These are phyloP conservation scores for Casuarina cunninghamiana DNA, from an alignment of 306 rosid genomes.

Conservation along the genomic window DNA sequence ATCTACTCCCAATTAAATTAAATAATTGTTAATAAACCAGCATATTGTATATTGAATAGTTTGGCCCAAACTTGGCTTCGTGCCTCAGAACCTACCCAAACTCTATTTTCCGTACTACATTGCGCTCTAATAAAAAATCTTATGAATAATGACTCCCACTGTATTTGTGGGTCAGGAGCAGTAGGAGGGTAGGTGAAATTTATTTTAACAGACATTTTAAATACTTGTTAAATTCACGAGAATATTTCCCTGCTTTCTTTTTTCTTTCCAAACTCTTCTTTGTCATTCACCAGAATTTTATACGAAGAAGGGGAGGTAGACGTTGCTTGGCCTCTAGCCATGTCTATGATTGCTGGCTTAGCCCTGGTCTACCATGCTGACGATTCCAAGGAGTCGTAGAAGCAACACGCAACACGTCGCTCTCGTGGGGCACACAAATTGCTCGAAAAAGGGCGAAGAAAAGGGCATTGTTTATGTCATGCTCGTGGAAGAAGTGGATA, in stretches of 20 bases:
- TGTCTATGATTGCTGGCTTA: not conserved
- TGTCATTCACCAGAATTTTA: not conserved
- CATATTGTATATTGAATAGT: no score
- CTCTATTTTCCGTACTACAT: no score
- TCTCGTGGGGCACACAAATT: constrained; percentile 7
- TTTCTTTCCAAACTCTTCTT: not conserved
- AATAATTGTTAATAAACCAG: no score
- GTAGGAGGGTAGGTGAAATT: not conserved
- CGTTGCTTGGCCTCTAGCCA: not conserved
- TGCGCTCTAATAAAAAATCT: no score
- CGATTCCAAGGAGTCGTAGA: not conserved
- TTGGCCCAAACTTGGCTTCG: no score
- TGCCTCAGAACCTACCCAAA: no score
- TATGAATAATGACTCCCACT: not conserved
- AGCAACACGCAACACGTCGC: not conserved
- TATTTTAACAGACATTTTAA: not conserved
- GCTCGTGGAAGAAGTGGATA: not conserved
- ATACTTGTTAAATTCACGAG: not conserved
- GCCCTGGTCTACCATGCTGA: no score
- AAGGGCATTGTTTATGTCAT: constrained; percentile 7
- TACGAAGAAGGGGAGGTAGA: not conserved
- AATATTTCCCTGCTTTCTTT: not conserved
- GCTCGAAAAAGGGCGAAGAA: constrained; percentile 14
- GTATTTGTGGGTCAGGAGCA: not conserved
- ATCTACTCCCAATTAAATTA: no score